phyloP scores from a whole-genome alignment of 2,329 filamentous ascomycete genomes.

The Catunica adiposa region DNA sequence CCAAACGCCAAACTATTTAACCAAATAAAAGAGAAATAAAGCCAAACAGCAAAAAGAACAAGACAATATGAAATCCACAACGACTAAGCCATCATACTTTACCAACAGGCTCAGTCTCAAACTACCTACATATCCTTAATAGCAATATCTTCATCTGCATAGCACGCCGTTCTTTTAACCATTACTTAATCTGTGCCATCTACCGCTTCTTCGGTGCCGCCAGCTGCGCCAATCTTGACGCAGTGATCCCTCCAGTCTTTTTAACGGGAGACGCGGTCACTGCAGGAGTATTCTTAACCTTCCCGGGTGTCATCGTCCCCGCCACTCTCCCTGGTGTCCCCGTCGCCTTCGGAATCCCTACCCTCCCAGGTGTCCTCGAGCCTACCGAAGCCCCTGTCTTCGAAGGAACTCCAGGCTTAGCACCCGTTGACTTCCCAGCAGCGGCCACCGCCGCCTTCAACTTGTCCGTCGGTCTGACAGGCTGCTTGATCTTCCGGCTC shows the following conservation, averaged over 20 bases:
- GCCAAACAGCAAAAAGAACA: neutral
- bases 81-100: no score
- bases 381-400: neutral
- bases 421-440: neutral
- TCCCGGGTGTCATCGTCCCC: neutral
- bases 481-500: conserved; percentile 13
- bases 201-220: conserved; percentile 11
- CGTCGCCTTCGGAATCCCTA: neutral
- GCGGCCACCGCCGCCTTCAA: conserved; percentile 4
- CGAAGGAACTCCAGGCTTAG: neutral
- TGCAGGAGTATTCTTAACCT: neutral
- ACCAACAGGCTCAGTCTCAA: no score
- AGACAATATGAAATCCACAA: no score
- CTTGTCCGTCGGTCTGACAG: conserved; percentile 13
- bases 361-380: neutral
- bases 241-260: conserved; percentile 1
- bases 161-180: no score
- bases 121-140: no score
- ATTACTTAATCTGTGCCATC: neutral
- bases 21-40: no score
- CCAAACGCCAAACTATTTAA: no score
- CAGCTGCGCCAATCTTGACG: conserved; percentile 9
- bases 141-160: neutral
- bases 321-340: neutral
- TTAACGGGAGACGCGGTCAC: neutral